Evolutionary conservation across 2,329 filamentous ascomycete species (phyloP).

Genomic region (Curvularia lunata): DNA sequence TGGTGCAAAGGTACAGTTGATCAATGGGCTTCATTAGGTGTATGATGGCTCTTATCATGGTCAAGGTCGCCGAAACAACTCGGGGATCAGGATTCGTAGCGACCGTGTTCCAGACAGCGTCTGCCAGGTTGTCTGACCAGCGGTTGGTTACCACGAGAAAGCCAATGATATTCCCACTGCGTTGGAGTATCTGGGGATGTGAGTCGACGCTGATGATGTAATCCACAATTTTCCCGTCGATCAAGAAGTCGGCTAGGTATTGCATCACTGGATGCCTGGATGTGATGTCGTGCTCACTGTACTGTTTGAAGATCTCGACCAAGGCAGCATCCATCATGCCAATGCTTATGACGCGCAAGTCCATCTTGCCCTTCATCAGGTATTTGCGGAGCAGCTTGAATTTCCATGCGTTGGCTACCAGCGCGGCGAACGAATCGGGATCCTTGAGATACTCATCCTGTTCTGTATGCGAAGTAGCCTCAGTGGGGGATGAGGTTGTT

Average conservation of each 20-base stretch:
- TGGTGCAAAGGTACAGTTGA: constrained; percentile 69
- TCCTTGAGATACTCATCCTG: constrained; percentile 30
- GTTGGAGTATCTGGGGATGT: constrained; percentile 84
- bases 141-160: constrained; percentile 82
- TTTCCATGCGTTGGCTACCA: constrained; percentile 70
- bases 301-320: constrained; percentile 62
- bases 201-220: constrained; percentile 92
- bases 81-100: constrained; percentile 81
- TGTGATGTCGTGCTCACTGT: constrained; percentile 54
- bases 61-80: constrained; percentile 79
- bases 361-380: constrained; percentile 86
- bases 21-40: constrained; percentile 51
- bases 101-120: constrained; percentile 84
- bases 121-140: constrained; percentile 74
- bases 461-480: constrained; percentile 4
- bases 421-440: constrained; percentile 52
- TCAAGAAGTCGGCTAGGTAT: constrained; percentile 73
- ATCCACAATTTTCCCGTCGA: constrained; percentile 73
- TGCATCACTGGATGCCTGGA: constrained; percentile 63
- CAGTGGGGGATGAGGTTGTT: constrained; percentile 17
- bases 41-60: constrained; percentile 64
- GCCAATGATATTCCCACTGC: constrained; percentile 82
- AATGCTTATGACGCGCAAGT: constrained; percentile 80
- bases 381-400: constrained; percentile 73
- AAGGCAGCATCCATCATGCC: constrained; percentile 75